Conservation (phyloP, 2,329 filamentous ascomycete genomes). For the Epichloe bromicola region DNA sequence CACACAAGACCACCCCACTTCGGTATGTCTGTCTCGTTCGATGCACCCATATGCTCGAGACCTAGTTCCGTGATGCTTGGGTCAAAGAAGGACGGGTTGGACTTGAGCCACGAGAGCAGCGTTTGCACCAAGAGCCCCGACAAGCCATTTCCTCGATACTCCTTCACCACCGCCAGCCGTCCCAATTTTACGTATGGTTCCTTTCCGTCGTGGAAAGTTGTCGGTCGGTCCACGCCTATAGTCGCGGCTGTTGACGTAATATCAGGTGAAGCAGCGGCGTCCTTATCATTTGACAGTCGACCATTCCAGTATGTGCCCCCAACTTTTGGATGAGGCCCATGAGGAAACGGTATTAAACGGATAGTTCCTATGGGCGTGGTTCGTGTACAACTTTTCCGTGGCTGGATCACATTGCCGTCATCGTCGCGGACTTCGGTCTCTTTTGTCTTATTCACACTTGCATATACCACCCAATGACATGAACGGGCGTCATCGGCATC, state of each 20-base stretch:
- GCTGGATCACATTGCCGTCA: constrained; percentile 25
- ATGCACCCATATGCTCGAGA: constrained; percentile 29
- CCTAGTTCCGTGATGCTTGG: constrained; percentile 31
- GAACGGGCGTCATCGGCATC: constrained; percentile 68
- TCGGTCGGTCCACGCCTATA: constrained; percentile 28
- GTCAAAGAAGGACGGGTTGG: constrained; percentile 45
- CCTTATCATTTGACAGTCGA: constrained; percentile 18
- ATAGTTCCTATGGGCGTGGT: constrained; percentile 55
- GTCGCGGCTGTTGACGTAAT: constrained; percentile 7
- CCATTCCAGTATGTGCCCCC: constrained; percentile 37
- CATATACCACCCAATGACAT: constrained; percentile 84
- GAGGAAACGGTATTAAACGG: constrained; percentile 70
- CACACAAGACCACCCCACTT: constrained; percentile 65
- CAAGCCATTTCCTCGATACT: constrained; percentile 53
- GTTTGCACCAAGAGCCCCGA: constrained; percentile 53
- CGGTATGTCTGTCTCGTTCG: constrained; percentile 28
- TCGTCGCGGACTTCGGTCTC: constrained; percentile 31
- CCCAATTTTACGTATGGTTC: constrained; percentile 79
- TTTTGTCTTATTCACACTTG: constrained; percentile 39
- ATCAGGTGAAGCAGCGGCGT: not conserved
- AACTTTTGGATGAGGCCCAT: constrained; percentile 46
- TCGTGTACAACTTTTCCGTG: constrained; percentile 30
- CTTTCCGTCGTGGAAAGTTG: constrained; percentile 41
- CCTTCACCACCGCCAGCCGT: constrained; percentile 55
- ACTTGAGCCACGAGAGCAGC: constrained; percentile 53